Evolutionary conservation across 2,329 filamentous ascomycete genomes (phyloP).

Genomic region (Colletotrichum euphorbiae): DNA sequence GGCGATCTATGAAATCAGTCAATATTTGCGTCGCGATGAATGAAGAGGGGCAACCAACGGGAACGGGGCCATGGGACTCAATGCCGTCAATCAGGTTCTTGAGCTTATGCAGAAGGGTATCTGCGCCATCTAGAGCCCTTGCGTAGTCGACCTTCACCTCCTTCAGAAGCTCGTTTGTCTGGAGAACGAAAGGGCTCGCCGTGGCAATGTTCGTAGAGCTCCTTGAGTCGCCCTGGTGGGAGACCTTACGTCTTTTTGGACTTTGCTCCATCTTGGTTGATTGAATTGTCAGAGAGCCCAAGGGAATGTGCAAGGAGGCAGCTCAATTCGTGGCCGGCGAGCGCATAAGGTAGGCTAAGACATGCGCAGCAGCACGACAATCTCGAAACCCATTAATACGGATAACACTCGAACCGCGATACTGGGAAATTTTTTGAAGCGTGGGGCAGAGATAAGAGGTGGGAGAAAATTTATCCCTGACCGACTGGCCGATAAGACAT

Average conservation of each 20-base stretch:
- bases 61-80: slow-evolving; percentile 59
- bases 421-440: slow-evolving; percentile 39
- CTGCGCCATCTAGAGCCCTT: slow-evolving; percentile 60
- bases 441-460: slow-evolving; percentile 37
- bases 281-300: slow-evolving; percentile 1
- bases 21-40: slow-evolving; percentile 6
- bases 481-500: slow-evolving; percentile 36
- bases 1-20: slow-evolving; percentile 62
- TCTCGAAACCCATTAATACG: neutral
- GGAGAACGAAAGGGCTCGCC: slow-evolving; percentile 67
- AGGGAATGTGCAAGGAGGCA: neutral
- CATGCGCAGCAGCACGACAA: slow-evolving; percentile 6
- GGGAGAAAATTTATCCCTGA: slow-evolving; percentile 40
- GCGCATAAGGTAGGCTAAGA: slow-evolving; percentile 1
- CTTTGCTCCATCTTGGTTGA: slow-evolving; percentile 56
- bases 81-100: slow-evolving; percentile 66
- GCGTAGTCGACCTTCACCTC: slow-evolving; percentile 65
- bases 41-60: slow-evolving; percentile 54
- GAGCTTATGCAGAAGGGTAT: slow-evolving; percentile 62
- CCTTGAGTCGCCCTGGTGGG: slow-evolving; percentile 51
- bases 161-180: slow-evolving; percentile 69
- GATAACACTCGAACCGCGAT: slow-evolving; percentile 1
- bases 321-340: slow-evolving; percentile 13
- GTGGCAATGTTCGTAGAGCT: slow-evolving; percentile 56
- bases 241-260: slow-evolving; percentile 62